Evolutionary conservation across 2,329 filamentous ascomycete species (phyloP).

Genomic region (Sporothrix euskadiensis): DNA sequence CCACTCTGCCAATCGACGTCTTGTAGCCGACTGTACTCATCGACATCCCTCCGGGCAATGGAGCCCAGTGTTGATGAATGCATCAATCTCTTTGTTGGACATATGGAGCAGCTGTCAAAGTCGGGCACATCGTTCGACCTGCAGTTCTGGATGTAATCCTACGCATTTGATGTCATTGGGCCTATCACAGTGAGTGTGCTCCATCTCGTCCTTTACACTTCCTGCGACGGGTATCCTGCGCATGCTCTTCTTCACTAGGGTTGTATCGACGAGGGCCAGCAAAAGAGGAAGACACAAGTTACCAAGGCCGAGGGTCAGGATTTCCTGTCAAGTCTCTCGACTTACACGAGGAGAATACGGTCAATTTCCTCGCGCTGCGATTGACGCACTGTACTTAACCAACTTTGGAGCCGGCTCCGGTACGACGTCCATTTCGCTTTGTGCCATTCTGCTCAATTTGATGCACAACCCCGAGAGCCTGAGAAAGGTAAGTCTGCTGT

Average conservation of each 20-base stretch:
- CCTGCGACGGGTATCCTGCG: background rate
- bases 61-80: background rate
- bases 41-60: background rate
- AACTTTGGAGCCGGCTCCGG: background rate
- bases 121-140: background rate
- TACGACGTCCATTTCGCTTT: background rate
- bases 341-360: background rate
- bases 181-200: background rate
- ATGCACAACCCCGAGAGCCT: background rate
- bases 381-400: background rate
- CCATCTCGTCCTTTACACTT: background rate
- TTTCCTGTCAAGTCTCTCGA: background rate
- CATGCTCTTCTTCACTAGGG: background rate
- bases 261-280: background rate
- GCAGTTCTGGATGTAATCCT: conserved; percentile 10
- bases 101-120: background rate
- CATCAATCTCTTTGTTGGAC: background rate
- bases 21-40: background rate
- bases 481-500: background rate
- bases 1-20: background rate
- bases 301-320: background rate
- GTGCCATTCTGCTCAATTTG: background rate
- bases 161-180: conserved; percentile 21
- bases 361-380: background rate
- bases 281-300: background rate